Evolutionary conservation across 2,329 filamentous ascomycete genomes (phyloP).

Genomic region (Colletotrichum sp.): DNA sequence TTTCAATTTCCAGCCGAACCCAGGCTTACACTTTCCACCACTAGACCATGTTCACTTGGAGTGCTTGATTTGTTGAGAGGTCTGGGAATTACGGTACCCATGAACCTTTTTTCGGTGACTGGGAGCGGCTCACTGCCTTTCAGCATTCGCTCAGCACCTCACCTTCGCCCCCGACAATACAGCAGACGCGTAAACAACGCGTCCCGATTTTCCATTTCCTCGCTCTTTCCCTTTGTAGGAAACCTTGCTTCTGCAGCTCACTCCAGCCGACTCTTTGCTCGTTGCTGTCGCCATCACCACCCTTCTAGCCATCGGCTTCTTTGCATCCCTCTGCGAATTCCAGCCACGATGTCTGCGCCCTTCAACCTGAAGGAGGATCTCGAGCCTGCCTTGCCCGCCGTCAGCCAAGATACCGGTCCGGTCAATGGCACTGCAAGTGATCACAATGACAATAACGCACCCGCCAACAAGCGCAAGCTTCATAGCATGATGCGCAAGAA

Average conservation of each 20-base stretch:
- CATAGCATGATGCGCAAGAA: fast-evolving
- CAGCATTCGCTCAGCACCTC: background rate
- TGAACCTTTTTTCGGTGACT: background rate
- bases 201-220: background rate
- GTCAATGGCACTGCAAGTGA: background rate
- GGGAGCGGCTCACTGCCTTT: background rate
- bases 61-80: background rate
- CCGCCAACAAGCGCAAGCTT: background rate
- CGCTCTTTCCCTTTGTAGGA: background rate
- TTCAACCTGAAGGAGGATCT: background rate
- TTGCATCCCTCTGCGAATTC: background rate
- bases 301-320: fast-evolving
- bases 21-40: background rate
- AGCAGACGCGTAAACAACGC: background rate
- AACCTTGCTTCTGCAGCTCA: background rate
- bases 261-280: fast-evolving
- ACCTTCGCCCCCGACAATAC: background rate
- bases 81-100: fast-evolving
- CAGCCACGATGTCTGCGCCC: background rate
- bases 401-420: background rate
- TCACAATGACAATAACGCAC: background rate
- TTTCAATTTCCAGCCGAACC: background rate
- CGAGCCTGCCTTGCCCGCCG: background rate
- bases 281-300: background rate
- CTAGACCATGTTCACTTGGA: background rate